Evolutionary conservation across 139 green algal genomes (phyloP).

Genomic region (Chlamydomonas asymmetrica): DNA sequence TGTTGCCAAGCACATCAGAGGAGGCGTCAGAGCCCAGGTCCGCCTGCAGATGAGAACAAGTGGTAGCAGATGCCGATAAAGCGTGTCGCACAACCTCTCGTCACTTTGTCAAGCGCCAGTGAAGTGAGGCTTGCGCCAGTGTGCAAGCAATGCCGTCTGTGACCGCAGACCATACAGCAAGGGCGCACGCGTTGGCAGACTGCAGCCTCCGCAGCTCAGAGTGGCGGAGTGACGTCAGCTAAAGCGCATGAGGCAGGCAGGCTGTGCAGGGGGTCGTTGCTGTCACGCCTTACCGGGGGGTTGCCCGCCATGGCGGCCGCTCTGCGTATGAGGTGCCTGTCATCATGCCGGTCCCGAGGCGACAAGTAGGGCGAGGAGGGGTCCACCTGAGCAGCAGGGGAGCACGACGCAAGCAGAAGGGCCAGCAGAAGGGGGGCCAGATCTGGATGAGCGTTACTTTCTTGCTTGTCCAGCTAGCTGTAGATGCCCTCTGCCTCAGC

Average conservation of each 20-base stretch:
- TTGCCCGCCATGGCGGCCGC: conserved; percentile 43
- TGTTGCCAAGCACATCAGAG: no score
- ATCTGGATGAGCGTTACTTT: not conserved
- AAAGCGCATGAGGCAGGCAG: conserved; percentile 18
- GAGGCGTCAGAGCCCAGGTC: no score
- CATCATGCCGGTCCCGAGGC: conserved; percentile 25
- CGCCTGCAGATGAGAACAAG: no score
- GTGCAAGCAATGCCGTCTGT: not conserved
- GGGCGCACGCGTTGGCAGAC: no score
- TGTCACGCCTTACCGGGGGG: conserved; percentile 16
- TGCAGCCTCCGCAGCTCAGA: not conserved
- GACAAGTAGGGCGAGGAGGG: conserved; percentile 44
- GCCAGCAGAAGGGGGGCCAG: not conserved
- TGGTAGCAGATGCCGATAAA: no score
- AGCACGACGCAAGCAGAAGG: not conserved
- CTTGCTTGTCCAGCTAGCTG: no score
- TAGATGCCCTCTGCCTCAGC: no score
- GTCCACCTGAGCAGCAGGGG: not conserved
- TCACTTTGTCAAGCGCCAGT: not conserved
- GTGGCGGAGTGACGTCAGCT: not conserved
- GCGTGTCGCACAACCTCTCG: not conserved
- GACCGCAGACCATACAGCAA: not conserved
- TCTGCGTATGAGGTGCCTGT: conserved; percentile 38
- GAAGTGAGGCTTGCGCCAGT: not conserved
- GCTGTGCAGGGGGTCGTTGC: not conserved